Percentiles rank a stretch among this genome's conserved stretches.
phyloP scores from a whole-genome alignment of 495 filamentous ascomycete species.

The Penicillium arizonense region DNA sequence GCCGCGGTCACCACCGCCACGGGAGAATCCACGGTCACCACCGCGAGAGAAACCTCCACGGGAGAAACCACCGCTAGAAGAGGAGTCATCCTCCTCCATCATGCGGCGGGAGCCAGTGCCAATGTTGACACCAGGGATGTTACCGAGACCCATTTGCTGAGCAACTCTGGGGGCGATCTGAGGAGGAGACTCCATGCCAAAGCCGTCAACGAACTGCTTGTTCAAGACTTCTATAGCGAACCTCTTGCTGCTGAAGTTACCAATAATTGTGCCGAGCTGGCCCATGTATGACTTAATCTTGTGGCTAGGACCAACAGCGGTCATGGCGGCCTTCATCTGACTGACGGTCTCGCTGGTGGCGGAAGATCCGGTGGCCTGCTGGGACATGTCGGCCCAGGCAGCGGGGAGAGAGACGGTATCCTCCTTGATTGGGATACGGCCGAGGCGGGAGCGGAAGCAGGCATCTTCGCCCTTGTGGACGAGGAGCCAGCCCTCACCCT shows the following conservation, averaged over 20 bases:
- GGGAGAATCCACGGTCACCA: not conserved
- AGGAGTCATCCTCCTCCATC: not conserved
- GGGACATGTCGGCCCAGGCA: conserved; percentile 53
- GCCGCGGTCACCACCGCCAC: not conserved
- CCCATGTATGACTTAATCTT: conserved; percentile 56
- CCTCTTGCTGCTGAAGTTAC: conserved; percentile 28
- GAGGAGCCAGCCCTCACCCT: conserved; percentile 79
- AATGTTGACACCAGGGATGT: conserved; percentile 17
- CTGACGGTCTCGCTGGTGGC: conserved; percentile 32
- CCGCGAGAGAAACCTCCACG: conserved; percentile 1
- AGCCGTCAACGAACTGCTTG: conserved; percentile 56
- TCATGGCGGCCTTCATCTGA: conserved; percentile 35
- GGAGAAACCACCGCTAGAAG: not conserved
- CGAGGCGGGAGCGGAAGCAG: conserved; percentile 48
- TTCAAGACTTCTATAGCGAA: conserved; percentile 57
- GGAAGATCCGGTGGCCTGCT: conserved; percentile 21
- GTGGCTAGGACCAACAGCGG: conserved; percentile 22
- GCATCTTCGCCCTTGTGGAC: conserved; percentile 58
- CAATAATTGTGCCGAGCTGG: conserved; percentile 38
- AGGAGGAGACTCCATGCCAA: conserved; percentile 60
- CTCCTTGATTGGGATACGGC: conserved; percentile 60
- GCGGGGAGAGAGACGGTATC: conserved; percentile 52
- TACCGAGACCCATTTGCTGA: conserved; percentile 43
- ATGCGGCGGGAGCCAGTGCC: not conserved
- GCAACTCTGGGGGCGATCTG: conserved; percentile 41